These are phyloP conservation scores for Gyromitra esculenta DNA, from an alignment of 2,329 filamentous ascomycete species.

Conservation along the genomic window DNA sequence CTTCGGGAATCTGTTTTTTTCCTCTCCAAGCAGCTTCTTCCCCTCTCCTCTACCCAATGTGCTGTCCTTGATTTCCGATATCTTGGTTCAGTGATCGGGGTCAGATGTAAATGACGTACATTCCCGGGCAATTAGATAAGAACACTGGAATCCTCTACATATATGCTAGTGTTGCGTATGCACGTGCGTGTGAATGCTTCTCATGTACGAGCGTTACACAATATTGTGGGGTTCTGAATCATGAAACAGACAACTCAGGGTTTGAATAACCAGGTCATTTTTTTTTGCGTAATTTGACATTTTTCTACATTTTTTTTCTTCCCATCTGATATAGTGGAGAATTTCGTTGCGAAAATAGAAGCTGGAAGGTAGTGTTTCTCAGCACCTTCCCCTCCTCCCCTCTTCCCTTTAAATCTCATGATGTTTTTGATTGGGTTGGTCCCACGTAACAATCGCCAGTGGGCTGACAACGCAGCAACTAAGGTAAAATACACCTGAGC, in stretches of 20 bases:
- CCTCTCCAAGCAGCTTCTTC: neutral
- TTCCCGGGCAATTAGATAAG: conserved; percentile 40
- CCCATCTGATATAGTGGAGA: conserved; percentile 30
- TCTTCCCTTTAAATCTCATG: conserved; percentile 19
- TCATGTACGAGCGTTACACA: conserved; percentile 36
- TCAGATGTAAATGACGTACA: conserved; percentile 40
- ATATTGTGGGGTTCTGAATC: conserved; percentile 34
- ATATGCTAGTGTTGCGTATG: conserved; percentile 20
- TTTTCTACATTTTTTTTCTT: conserved; percentile 13
- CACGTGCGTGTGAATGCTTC: conserved; percentile 10
- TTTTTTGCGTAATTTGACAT: conserved; percentile 28
- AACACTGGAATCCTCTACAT: conserved; percentile 3
- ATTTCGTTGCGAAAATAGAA: conserved; percentile 16
- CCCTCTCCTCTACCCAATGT: conserved; percentile 15
- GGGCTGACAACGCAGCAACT: conserved; percentile 46
- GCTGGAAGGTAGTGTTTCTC: conserved; percentile 4
- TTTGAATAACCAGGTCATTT: conserved; percentile 40
- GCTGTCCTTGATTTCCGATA: conserved; percentile 39
- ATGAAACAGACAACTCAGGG: conserved; percentile 35
- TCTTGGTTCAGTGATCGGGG: conserved; percentile 42
- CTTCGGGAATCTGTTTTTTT: conserved; percentile 12
- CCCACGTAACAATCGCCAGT: conserved; percentile 21
- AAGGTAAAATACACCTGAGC: conserved; percentile 12
- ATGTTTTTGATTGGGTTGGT: conserved; percentile 42
- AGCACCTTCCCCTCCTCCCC: neutral